These are phyloP conservation scores for Scedosporium minutisporum DNA, from an alignment of 2,329 filamentous ascomycete genomes.

Conservation along the genomic window DNA sequence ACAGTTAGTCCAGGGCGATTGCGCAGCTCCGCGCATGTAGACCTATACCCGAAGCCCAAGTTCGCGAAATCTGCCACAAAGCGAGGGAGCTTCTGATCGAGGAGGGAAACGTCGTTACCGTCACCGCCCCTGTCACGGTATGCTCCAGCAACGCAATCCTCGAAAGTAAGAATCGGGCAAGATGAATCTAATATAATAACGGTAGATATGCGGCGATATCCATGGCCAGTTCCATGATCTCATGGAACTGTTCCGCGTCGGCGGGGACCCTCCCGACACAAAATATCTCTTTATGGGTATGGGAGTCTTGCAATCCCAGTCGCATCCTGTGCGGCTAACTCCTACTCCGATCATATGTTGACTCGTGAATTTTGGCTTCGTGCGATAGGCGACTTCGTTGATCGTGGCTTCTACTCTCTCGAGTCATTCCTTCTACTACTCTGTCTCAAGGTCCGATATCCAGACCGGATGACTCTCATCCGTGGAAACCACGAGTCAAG, in stretches of 20 bases:
- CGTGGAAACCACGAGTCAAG: conserved; percentile 92
- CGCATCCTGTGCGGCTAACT: conserved; percentile 10
- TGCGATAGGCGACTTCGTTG: conserved; percentile 76
- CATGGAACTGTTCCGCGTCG: conserved; percentile 93
- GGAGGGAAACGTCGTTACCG: conserved; percentile 93
- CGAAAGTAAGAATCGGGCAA: no score
- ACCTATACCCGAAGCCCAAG: conserved; percentile 89
- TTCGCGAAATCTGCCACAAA: conserved; percentile 95
- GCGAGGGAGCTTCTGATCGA: conserved; percentile 92
- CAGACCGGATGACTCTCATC: conserved; percentile 92
- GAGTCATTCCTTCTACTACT: conserved; percentile 93
- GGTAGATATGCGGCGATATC: conserved; percentile 93
- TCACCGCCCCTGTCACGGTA: conserved; percentile 90
- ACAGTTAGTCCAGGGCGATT: conserved; percentile 58
- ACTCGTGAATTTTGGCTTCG: no score
- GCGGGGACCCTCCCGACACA: conserved; percentile 87
- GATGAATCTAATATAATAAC: neutral
- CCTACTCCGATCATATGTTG: neutral
- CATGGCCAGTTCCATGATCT: conserved; percentile 94
- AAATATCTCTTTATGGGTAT: conserved; percentile 95
- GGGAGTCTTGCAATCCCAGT: conserved; percentile 10
- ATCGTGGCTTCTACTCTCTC: conserved; percentile 94
- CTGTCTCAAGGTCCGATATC: conserved; percentile 93
- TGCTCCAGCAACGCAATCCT: conserved; percentile 12
- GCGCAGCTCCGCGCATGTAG: conserved; percentile 91